Conservation (phyloP, 805 yeast genomes). For the Yarrowia sp. region DNA sequence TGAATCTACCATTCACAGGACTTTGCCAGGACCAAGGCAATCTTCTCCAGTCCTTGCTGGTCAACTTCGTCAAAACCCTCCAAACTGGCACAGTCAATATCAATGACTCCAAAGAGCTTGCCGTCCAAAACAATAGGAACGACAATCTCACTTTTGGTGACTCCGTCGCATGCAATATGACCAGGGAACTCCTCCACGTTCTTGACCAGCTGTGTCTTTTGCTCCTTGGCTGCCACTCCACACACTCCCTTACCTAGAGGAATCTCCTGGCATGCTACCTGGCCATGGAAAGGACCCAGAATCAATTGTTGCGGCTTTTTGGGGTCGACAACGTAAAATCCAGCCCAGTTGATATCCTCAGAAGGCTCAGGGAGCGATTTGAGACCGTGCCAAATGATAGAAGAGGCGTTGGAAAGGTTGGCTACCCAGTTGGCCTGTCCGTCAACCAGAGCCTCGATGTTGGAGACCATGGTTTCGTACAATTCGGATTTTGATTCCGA, state of each 20-base stretch:
- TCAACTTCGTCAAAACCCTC: conserved; percentile 71
- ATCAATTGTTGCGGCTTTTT: conserved; percentile 48
- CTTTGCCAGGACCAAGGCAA: conserved; percentile 53
- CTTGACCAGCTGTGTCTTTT: conserved; percentile 67
- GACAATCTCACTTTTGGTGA: conserved; percentile 88
- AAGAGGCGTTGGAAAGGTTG: conserved; percentile 80
- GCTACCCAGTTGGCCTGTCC: conserved; percentile 83
- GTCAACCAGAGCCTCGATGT: conserved; percentile 62
- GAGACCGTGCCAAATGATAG: conserved; percentile 86
- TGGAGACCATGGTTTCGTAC: conserved; percentile 54
- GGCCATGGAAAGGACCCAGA: conserved; percentile 93
- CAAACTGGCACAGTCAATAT: conserved; percentile 69
- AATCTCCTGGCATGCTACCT: conserved; percentile 90
- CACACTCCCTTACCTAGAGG: conserved; percentile 84
- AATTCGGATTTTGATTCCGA: conserved; percentile 46
- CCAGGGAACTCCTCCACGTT: conserved; percentile 82
- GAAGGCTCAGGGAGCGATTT: conserved; percentile 49
- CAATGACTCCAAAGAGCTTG: conserved; percentile 69
- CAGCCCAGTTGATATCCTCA: conserved; percentile 80
- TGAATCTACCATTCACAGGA: conserved; percentile 50
- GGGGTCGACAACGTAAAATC: conserved; percentile 67
- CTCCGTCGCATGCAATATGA: conserved; percentile 97
- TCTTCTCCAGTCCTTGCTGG: conserved; percentile 52
- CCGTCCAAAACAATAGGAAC: conserved; percentile 65
- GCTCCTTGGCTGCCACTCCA: conserved; percentile 69